Evolutionary conservation across 345 rosid species (phyloP), one percentile per base, ranked within the genome.

Genomic region (Euphorbia pulcherrima): DNA sequence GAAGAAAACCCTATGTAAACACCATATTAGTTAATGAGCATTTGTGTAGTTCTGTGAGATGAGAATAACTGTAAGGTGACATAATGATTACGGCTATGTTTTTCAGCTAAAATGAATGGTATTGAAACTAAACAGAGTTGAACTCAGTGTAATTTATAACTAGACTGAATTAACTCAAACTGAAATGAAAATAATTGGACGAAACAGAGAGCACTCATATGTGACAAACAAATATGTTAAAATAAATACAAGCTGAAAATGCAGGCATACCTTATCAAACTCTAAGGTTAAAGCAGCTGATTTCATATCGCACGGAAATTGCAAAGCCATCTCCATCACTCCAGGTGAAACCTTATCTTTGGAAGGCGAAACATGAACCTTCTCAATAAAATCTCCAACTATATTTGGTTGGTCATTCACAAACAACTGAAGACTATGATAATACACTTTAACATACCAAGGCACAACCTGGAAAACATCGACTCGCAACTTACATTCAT

Each of bases 401-500:
- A 76, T 73, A 80, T 70, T 75, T 62, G 71, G 81, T 74, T 83
- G 77, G 75, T 82, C 87, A 82, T 95, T 92, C 70, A 95, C 83
- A 77, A 86, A 85, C 51, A 95, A 76, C 77, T 74, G 84, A 47
- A 88, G 80, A 28, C 92, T 83, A 75, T 92, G 97, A 67, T 70
- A 87, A 70, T 95, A 92, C 29, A 95, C 93, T 80, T 90, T 94
- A 41, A 92, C 70, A 80, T 94, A 89, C 97, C 99, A 94, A 24
- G 97, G 99, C 69, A 94, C 92, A 75, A 92, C 89, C 84, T 94
- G 99, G 76, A 94, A 91, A 39, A 94, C 57, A 79, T 87, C 79
- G 53, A 79, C 93, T 71, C 64, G 83, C 71, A 94, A 41, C 64
- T 77, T 74, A 75, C 96, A 88, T 29, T 50, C 77, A 44, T 81